Base-by-base conservation (phyloP, 345 rosid genomes). In the Aethionema arabicum region DNA sequence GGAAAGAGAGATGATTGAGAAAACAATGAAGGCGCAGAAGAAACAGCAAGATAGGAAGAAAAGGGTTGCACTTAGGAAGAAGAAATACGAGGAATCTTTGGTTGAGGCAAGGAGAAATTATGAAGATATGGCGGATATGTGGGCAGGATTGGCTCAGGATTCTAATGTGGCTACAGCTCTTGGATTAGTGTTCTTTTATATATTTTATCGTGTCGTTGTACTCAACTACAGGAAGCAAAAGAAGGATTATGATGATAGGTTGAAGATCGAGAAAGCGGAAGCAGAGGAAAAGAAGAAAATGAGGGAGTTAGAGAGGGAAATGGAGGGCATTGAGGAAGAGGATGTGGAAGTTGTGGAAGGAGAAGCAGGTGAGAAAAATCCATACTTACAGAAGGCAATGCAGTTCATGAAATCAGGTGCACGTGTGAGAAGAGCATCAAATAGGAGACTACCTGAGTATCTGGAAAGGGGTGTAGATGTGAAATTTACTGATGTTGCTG, bases 341-440 rank as follows among this genome's bases (percentile, higher is more conserved):
- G 88, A 59, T 30, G 95, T 80, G 14, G 96, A 80, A 70, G 44
- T 10, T 59, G 91, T 78, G 72, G 81, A 74, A 67, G 91, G 72
- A 67, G 91, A 70, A 13, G 70, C 75, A 32, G 85, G 76, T 35
- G 96, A 88, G 73, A 66, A 88, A 58, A 86, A 88, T 77, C 84
- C 89, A 47, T 81, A 86, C 72, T 44, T 88, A 68, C 78, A 88
- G 78, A 86, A 77, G 88, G 95, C 98, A 14, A 80, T 44, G 80
- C 85, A 91, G 79, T 91, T 91, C 82, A 86, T 91, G 98, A 91
- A 82, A 79, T 91, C 98, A 53, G 98, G 98, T 6, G 98, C 96
- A 62, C 83, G 96, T 49, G 90, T 91, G 46, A 77, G 90, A 63
- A 76, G 90, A 56, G 91, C 90, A 11, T 70, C 60, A 31, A 81